Percentiles rank a stretch among this genome's conserved stretches.
phyloP scores from a whole-genome alignment of 441 rosid species.

The Populus hybrid region DNA sequence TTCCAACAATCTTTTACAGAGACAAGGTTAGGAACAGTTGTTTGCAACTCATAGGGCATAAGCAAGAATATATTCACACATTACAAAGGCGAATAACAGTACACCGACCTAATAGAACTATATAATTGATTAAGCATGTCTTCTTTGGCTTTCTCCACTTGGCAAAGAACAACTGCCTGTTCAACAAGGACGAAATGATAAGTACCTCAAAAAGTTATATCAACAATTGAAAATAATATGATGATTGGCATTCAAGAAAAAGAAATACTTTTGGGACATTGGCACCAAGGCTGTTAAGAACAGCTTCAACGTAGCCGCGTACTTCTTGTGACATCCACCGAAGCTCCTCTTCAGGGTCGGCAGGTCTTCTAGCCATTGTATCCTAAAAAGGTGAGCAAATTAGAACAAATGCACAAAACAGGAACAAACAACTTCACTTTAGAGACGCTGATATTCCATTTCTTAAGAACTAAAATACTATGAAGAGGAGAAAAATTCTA shows the following conservation, averaged over 20 bases:
- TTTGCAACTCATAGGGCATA: neutral
- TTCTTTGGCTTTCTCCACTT: slow-evolving; percentile 99
- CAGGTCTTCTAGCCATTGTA: slow-evolving; percentile 89
- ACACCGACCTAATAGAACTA: slow-evolving; percentile 76
- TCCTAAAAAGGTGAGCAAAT: slow-evolving; percentile 43
- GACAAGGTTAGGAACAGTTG: neutral
- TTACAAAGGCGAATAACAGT: neutral
- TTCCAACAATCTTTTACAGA: neutral
- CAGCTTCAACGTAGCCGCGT: slow-evolving; percentile 99
- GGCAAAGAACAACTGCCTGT: slow-evolving; percentile 99
- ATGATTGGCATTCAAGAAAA: slow-evolving; percentile 14
- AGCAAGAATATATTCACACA: neutral
- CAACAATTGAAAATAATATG: neutral
- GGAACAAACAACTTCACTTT: neutral
- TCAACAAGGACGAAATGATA: slow-evolving; percentile 25
- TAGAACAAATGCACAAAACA: neutral
- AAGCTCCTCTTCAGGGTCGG: slow-evolving; percentile 98
- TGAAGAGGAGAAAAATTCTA: neutral
- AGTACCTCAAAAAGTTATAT: slow-evolving; percentile 2
- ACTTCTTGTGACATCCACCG: slow-evolving; percentile 99
- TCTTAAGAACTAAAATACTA: neutral
- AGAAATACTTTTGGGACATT: slow-evolving; percentile 88
- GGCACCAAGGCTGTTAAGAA: slow-evolving; percentile 98
- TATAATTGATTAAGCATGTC: slow-evolving; percentile 97
- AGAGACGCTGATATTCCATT: neutral